phyloP scores from a whole-genome alignment of 495 filamentous ascomycete genomes.

The Parathielavia appendiculata region DNA sequence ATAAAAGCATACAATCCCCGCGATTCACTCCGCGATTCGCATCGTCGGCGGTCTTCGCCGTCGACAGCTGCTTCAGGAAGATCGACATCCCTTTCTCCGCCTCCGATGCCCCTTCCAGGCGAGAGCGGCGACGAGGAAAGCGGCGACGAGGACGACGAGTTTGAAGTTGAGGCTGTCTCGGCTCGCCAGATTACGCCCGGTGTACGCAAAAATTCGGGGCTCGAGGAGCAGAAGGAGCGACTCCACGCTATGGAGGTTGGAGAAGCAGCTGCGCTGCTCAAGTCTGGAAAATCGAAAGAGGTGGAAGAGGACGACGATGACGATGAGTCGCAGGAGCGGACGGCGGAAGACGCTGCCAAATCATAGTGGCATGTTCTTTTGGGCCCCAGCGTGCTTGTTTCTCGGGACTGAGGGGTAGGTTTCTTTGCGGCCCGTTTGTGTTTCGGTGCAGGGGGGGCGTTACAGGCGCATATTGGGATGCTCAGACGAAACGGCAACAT shows the following conservation, averaged over 20 bases:
- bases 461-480: constrained; percentile 1
- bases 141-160: constrained; percentile 43
- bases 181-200: constrained; percentile 30
- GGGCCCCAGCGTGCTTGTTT: not conserved
- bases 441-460: not conserved
- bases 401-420: not conserved
- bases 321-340: constrained; percentile 25
- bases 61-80: constrained; percentile 26
- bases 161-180: constrained; percentile 45
- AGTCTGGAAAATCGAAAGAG: constrained; percentile 21
- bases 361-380: not conserved
- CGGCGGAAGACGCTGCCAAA: not conserved
- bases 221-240: constrained; percentile 44
- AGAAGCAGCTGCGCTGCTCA: constrained; percentile 46
- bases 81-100: constrained; percentile 19
- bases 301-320: constrained; percentile 31
- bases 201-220: constrained; percentile 19
- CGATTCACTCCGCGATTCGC: not conserved
- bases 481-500: not conserved
- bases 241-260: constrained; percentile 53
- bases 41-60: constrained; percentile 30
- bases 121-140: constrained; percentile 47
- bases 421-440: not conserved
- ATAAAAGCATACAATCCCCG: constrained; percentile 41
- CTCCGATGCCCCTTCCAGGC: constrained; percentile 21